Evolutionary conservation across 2,329 filamentous ascomycete genomes (phyloP), one percentile per base, ranked within the genome.

Genomic region (Plectosphaerella sp.): DNA sequence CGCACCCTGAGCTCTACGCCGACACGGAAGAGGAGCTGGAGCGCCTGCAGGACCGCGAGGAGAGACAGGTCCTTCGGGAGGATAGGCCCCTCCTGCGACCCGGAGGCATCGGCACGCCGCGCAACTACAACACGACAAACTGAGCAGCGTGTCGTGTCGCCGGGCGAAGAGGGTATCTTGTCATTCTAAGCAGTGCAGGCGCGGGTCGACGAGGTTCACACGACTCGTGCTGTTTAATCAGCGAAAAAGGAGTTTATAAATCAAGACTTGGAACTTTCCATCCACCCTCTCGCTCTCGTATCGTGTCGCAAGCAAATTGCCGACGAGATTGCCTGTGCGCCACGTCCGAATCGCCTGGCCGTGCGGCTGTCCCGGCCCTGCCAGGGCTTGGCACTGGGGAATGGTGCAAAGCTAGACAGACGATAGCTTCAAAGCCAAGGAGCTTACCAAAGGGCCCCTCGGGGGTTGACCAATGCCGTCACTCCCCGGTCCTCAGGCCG

Each of bases 1-100:
- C 74, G 1, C 77, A 80, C 49, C 76, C 77, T 3, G 75, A 80
- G 59, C 70, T 71, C 53, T 79, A 80, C 49, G 76, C 76, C 33
- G 71, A 75, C 48, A 78, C 72, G 3, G 74, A 77, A 36, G 76
- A 79, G 52, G 75, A 80, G 52, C 65, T 79, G 55, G 73, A 77
- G 48, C 69, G 74, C 36, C 74, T 79, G 37, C 64, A 73, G 54
- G 76, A 78, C 54, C 72, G 76, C 18, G 77, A 80, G 57, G 77
- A 79, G 51, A 67, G 72, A 43, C 76, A 77, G 15, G 76, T 77
- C 28, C 74, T 71, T 14, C 63, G 73, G 37, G 77, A 80, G 62
- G 78, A 72, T 39, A 72, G 78, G 55, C 78, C 78, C 5, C 63
- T 81, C 42, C 65, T 81, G 43, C 72, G 67, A 39, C 75, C 76